These are phyloP conservation scores for Mucor saturninus DNA, from an alignment of 371 early-diverging fungal genomes.

Conservation along the genomic window DNA sequence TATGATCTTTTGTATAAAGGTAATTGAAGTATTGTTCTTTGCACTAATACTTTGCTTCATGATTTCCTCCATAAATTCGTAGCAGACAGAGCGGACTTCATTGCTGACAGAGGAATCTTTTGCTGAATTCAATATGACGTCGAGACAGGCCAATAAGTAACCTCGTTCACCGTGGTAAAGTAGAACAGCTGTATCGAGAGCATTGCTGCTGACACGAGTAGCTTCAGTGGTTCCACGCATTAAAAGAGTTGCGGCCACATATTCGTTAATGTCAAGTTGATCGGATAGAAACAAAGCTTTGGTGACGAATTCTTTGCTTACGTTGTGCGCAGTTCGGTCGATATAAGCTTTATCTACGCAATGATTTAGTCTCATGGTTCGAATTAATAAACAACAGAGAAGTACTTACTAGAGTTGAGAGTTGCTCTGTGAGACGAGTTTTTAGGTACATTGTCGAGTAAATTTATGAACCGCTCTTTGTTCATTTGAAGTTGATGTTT, in stretches of 20 bases:
- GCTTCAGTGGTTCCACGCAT: conserved; percentile 62
- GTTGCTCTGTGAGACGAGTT: conserved; percentile 50
- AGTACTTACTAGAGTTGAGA: conserved; percentile 54
- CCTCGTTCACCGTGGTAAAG: conserved; percentile 74
- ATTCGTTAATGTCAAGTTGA: conserved; percentile 81
- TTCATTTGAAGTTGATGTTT: conserved; percentile 35
- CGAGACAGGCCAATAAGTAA: conserved; percentile 65
- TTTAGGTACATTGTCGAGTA: conserved; percentile 56
- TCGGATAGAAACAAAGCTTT: conserved; percentile 75
- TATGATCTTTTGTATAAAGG: conserved; percentile 29
- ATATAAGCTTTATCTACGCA: conserved; percentile 53
- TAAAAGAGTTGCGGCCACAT: conserved; percentile 74
- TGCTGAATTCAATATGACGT: conserved; percentile 63
- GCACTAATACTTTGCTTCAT: conserved; percentile 15
- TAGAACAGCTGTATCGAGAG: conserved; percentile 70
- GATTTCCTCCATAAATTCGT: conserved; percentile 28
- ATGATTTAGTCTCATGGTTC: neutral
- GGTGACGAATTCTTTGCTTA: conserved; percentile 74
- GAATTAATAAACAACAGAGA: neutral
- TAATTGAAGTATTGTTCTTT: conserved; percentile 7
- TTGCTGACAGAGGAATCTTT: conserved; percentile 50
- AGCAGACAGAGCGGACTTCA: conserved; percentile 52
- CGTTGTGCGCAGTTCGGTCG: conserved; percentile 53
- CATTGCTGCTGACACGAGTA: conserved; percentile 57
- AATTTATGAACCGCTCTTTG: conserved; percentile 41